A percentile compares a stretch with the other conserved stretches of the same genome.
These are phyloP conservation scores for Scheffersomyces amazonensis DNA, from an alignment of 805 yeast species.

Conservation along the genomic window DNA sequence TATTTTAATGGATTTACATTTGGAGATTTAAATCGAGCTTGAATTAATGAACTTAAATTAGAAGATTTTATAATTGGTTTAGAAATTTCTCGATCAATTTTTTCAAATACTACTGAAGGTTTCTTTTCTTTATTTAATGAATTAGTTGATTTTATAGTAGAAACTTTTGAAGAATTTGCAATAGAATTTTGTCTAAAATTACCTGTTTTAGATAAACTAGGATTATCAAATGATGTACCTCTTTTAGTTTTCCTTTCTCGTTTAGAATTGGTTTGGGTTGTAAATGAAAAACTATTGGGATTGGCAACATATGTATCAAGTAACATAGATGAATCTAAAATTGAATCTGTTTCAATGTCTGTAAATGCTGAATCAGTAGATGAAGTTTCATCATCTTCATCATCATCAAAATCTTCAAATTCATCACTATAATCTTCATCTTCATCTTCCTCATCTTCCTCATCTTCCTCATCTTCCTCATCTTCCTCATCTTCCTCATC, in stretches of 20 bases:
- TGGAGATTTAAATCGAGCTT: slow-evolving; percentile 28
- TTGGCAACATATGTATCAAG: slow-evolving; percentile 18
- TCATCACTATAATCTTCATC: slow-evolving; percentile 16
- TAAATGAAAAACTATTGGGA: slow-evolving; percentile 14
- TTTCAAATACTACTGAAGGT: slow-evolving; percentile 18
- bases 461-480: slow-evolving; percentile 3
- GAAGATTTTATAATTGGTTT: slow-evolving; percentile 18
- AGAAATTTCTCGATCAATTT: slow-evolving; percentile 11
- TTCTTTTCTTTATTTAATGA: slow-evolving; percentile 2
- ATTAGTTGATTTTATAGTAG: slow-evolving; percentile 1
- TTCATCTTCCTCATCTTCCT: slow-evolving; percentile 14
- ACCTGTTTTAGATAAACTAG: not conserved
- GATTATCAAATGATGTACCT: not conserved
- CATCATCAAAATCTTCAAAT: slow-evolving; percentile 20
- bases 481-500: slow-evolving; percentile 17
- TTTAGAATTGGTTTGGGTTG: slow-evolving; percentile 11
- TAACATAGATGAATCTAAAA: slow-evolving; percentile 25
- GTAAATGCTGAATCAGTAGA: slow-evolving; percentile 42
- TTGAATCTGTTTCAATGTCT: slow-evolving; percentile 39
- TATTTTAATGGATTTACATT: slow-evolving; percentile 44
- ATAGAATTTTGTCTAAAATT: not conserved
- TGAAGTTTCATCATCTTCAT: slow-evolving; percentile 23
- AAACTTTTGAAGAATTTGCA: slow-evolving; percentile 1
- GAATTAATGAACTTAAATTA: slow-evolving; percentile 43
- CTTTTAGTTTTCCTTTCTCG: slow-evolving; percentile 14